Evolutionary conservation across 371 early-diverging fungal genomes (phyloP), one percentile per base, ranked within the genome.

Genomic region (Mucor piriformis): DNA sequence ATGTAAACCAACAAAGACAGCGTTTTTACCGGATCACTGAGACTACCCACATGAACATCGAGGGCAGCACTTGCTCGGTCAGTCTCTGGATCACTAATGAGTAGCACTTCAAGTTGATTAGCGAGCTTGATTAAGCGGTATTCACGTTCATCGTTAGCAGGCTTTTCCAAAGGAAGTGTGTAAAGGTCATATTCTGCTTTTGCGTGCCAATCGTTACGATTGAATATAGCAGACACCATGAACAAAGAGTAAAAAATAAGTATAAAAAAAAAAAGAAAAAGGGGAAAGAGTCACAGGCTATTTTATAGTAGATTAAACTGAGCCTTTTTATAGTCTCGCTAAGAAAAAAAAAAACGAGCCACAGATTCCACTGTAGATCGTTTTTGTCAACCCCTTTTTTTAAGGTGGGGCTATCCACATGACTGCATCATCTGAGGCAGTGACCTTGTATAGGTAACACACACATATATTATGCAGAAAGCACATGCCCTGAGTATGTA

Each of bases 41-140:
- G 65, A 59, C 86, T 89, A 20, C 99, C 99, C 13, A 98, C 96
- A 69, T 92, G 91, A 23, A 98, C 96, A 73, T 94, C 94, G 35
- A 97, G 56, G 0, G 97, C 90, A 13, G 97, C 96, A 37, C 92
- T 86, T 3, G 95, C 84, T 73, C 95, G 95, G 76, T 95, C 95
- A 6, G 92, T 89, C 8, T 78, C 75, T 2, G 83, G 77, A 63
- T 95, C 97, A 48, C 89, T 89, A 35, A 96, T 86, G 23, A 95
- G 56, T 43, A 97, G 78, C 2, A 85, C 93, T 60, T 92, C 81
- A 24, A 98, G 76, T 13, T 87, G 82, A 71, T 96, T 97, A 6
- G 72, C 59, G 15, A 98, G 83, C n/a, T 82, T 83, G 50, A 98
- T 82, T 50, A 91, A 62, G n/a, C 88, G 84, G 77, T 96, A 96